A percentile compares a stretch with the other conserved stretches of the same genome.
phyloP scores from a whole-genome alignment of 2,329 filamentous ascomycete genomes.

The Fusarium musae region DNA sequence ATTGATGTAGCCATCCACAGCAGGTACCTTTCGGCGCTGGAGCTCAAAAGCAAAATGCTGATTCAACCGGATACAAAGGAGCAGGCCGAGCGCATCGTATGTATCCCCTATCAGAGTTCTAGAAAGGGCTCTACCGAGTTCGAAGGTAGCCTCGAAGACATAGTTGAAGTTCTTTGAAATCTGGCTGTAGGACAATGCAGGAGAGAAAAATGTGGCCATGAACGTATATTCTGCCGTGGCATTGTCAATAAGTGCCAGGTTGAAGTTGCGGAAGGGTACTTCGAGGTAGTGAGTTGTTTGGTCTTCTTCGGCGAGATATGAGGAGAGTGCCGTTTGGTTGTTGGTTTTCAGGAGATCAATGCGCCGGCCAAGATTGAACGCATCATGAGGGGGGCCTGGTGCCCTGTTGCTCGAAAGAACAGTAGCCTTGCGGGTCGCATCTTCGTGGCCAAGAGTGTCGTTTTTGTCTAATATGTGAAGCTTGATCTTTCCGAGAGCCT shows the following conservation, averaged over 20 bases:
- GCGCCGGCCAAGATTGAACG: constrained; percentile 88
- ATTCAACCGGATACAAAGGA: constrained; percentile 92
- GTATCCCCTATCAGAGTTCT: constrained; percentile 80
- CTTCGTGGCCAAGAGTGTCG: constrained; percentile 84
- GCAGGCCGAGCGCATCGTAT: constrained; percentile 84
- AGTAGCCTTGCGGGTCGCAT: constrained; percentile 71
- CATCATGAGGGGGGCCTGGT: constrained; percentile 76
- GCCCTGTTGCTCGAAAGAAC: constrained; percentile 61
- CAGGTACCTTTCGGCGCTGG: constrained; percentile 89
- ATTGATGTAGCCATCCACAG: constrained; percentile 92
- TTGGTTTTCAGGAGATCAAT: constrained; percentile 82
- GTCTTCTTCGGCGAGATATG: constrained; percentile 92
- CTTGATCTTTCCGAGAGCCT: constrained; percentile 84
- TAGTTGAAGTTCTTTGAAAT: constrained; percentile 87
- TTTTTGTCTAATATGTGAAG: constrained; percentile 84
- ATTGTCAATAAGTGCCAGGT: constrained; percentile 92
- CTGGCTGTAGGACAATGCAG: constrained; percentile 77
- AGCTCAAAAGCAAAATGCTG: constrained; percentile 95
- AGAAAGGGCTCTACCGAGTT: constrained; percentile 81
- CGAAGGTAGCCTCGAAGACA: constrained; percentile 90
- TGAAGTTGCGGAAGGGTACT: constrained; percentile 92
- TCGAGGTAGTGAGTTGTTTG: constrained; percentile 88
- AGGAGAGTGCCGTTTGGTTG: constrained; percentile 81
- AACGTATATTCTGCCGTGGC: constrained; percentile 96
- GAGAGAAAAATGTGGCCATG: constrained; percentile 87